A percentile compares a stretch with the other conserved stretches of the same genome.
Evolutionary conservation across 306 rosid species (phyloP).

Genomic region (Cucurbita ficifolia): DNA sequence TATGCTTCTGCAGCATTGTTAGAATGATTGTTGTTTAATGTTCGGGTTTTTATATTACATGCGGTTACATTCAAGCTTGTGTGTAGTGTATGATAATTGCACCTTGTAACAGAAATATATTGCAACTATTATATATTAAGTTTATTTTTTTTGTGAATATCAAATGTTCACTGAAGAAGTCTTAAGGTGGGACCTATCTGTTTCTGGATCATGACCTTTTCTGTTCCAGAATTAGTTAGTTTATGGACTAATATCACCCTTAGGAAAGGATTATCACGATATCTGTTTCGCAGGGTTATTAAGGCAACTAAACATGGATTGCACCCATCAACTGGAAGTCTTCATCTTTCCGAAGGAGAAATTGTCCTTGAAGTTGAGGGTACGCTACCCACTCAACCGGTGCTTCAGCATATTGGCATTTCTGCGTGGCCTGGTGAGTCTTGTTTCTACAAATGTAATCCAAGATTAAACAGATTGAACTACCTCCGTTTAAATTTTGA

Average conservation of each 20-base stretch:
- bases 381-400: constrained; percentile 79
- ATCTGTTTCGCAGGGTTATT: constrained; percentile 36
- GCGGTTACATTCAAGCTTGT: background rate
- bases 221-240: background rate
- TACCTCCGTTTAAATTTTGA: background rate
- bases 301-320: constrained; percentile 44
- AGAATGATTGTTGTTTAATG: background rate
- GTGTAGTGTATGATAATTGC: background rate
- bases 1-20: background rate
- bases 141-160: background rate
- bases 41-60: background rate
- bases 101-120: background rate
- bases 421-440: constrained; percentile 86
- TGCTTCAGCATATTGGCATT: constrained; percentile 83
- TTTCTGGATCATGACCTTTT: background rate
- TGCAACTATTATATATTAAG: background rate
- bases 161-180: background rate
- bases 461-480: background rate
- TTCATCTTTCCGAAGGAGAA: constrained; percentile 64
- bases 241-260: background rate
- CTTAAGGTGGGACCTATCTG: background rate
- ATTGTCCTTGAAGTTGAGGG: constrained; percentile 79
- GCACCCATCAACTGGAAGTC: constrained; percentile 41
- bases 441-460: background rate
- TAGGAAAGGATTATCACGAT: background rate